Conservation (phyloP, 768 basidiomycete species). For the Phallus indusiatus region DNA sequence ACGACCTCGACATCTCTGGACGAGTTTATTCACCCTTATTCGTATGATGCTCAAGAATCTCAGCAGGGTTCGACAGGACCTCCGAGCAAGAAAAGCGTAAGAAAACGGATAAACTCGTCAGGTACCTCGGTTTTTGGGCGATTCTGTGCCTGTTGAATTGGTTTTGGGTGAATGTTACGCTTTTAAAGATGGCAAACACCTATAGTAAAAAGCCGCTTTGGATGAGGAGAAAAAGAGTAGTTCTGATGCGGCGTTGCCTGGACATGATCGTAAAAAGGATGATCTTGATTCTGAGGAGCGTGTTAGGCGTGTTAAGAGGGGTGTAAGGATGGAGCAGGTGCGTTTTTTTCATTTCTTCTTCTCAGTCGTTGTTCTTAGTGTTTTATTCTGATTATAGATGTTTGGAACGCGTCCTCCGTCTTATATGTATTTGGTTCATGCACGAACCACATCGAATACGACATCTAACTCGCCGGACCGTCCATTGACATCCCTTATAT, state of each 20-base stretch:
- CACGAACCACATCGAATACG: background rate
- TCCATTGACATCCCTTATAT: background rate
- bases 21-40: too few relatives aligned
- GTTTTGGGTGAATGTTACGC: too few relatives aligned
- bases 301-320: too few relatives aligned
- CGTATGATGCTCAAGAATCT: background rate
- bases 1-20: too few relatives aligned
- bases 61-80: constrained; percentile 37
- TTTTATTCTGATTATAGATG: constrained; percentile 61
- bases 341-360: constrained; percentile 13
- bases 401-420: too few relatives aligned
- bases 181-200: too few relatives aligned
- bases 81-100: too few relatives aligned
- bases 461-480: background rate
- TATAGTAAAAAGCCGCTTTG: too few relatives aligned
- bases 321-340: constrained; percentile 85
- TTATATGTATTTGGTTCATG: constrained; percentile 47
- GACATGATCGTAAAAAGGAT: constrained; percentile 65
- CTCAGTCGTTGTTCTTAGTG: constrained; percentile 3
- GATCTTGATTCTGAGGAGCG: too few relatives aligned
- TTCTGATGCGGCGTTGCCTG: constrained; percentile 63
- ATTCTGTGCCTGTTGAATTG: too few relatives aligned
- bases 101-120: too few relatives aligned
- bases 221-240: constrained; percentile 61
- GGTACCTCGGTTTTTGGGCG: too few relatives aligned